These are phyloP conservation scores for Penicillium sp. DNA, from an alignment of 2,329 filamentous ascomycete genomes.

Conservation along the genomic window DNA sequence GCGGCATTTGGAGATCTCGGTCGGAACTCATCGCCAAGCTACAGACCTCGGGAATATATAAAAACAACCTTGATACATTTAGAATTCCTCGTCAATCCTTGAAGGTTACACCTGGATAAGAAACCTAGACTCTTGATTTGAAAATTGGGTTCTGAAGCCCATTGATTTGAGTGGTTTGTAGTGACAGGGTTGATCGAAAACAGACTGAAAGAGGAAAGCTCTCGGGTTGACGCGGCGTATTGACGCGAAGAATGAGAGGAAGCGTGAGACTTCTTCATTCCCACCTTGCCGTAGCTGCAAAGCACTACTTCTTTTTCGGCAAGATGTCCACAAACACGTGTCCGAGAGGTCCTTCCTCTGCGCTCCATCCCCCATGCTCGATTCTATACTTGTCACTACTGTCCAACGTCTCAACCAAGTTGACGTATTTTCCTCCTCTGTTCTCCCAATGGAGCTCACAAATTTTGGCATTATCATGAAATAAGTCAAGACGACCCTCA, in stretches of 20 bases:
- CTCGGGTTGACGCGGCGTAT: not conserved
- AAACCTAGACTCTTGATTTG: not conserved
- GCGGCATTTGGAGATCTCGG: too few species aligned
- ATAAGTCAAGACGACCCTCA: slow-evolving; percentile 34
- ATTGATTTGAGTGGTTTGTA: not conserved
- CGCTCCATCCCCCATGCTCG: slow-evolving; percentile 34
- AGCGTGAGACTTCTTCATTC: slow-evolving; percentile 6
- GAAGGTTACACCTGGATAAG: too few species aligned
- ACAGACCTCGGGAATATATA: too few species aligned
- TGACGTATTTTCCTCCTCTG: slow-evolving; percentile 22
- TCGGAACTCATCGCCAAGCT: too few species aligned
- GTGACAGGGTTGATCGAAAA: not conserved
- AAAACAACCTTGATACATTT: too few species aligned
- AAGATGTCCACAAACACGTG: slow-evolving; percentile 34
- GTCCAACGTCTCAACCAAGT: slow-evolving; percentile 31
- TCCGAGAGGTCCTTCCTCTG: slow-evolving; percentile 30
- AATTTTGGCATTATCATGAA: slow-evolving; percentile 33
- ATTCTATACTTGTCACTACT: slow-evolving; percentile 27
- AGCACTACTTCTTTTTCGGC: slow-evolving; percentile 26
- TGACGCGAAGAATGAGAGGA: not conserved
- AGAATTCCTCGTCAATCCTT: too few species aligned
- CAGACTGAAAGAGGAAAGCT: not conserved
- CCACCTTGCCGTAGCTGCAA: slow-evolving; percentile 17
- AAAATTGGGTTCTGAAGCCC: not conserved
- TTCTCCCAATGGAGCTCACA: slow-evolving; percentile 38